phyloP scores from a whole-genome alignment of 2,329 filamentous ascomycete species.

The Cladosporium sp. region DNA sequence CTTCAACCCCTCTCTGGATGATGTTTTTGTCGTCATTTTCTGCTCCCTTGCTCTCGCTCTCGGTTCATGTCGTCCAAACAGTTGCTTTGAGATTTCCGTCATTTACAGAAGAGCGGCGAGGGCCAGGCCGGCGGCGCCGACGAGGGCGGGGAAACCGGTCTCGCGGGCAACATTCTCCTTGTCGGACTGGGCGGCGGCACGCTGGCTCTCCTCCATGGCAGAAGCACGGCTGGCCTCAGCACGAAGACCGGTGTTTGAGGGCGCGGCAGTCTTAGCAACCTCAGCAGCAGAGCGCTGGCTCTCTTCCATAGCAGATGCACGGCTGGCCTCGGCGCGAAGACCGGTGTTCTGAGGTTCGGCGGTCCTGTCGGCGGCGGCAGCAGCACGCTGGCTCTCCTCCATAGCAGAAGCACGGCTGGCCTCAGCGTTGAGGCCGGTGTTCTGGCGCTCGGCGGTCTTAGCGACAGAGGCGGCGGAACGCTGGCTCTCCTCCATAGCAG shows the following conservation, averaged over 20 bases:
- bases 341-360: conserved; percentile 6
- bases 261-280: conserved; percentile 3
- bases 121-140: conserved; percentile 18
- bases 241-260: not conserved
- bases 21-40: not conserved
- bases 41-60: not conserved
- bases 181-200: conserved; percentile 15
- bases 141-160: conserved; percentile 17
- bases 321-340: conserved; percentile 10
- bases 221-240: conserved; percentile 12
- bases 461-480: conserved; percentile 9
- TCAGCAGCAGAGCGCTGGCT: conserved; percentile 15
- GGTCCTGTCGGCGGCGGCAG: not conserved
- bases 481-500: conserved; percentile 14
- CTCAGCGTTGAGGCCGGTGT: not conserved
- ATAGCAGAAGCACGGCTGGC: conserved; percentile 7
- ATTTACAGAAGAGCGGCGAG: conserved; percentile 16
- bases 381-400: conserved; percentile 14
- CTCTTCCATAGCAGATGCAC: conserved; percentile 8
- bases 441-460: not conserved
- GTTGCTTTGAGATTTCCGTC: not conserved
- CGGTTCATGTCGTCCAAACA: not conserved
- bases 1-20: too few relatives aligned
- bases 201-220: conserved; percentile 16
- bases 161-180: conserved; percentile 13